Evolutionary conservation across 2,329 filamentous ascomycete species (phyloP).

Genomic region (Ambrosiella xylebori): DNA sequence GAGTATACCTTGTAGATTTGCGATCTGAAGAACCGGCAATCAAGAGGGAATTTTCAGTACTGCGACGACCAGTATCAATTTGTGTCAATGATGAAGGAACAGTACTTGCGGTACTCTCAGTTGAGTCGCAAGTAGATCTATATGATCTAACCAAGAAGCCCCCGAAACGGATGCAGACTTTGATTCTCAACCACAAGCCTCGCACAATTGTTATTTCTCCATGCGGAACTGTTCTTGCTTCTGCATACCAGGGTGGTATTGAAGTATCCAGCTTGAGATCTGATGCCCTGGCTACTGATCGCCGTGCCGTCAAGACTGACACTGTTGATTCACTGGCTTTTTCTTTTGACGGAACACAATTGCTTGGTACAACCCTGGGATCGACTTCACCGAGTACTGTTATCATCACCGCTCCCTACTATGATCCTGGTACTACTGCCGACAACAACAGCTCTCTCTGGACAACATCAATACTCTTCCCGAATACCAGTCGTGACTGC

Average conservation of each 20-base stretch:
- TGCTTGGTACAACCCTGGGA: constrained; percentile 56
- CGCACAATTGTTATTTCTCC: constrained; percentile 66
- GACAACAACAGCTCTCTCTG: constrained; percentile 58
- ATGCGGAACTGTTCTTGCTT: constrained; percentile 63
- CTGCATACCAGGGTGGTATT: constrained; percentile 75
- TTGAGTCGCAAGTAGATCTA: constrained; percentile 70
- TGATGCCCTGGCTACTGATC: constrained; percentile 44
- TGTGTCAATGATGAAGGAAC: constrained; percentile 66
- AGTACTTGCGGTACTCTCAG: constrained; percentile 62
- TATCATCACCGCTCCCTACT: constrained; percentile 63
- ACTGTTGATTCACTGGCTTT: constrained; percentile 58
- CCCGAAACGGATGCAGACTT: constrained; percentile 53
- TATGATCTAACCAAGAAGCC: constrained; percentile 52
- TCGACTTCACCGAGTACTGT: constrained; percentile 53
- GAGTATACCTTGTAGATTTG: constrained; percentile 64
- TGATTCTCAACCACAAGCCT: constrained; percentile 63
- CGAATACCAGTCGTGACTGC: constrained; percentile 62
- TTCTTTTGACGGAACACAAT: constrained; percentile 59
- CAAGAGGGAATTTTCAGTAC: constrained; percentile 62
- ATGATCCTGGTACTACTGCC: constrained; percentile 49
- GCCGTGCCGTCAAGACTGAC: constrained; percentile 62
- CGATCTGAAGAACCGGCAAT: constrained; percentile 42
- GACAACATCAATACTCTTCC: constrained; percentile 74
- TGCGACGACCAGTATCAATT: constrained; percentile 55
- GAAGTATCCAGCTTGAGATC: constrained; percentile 64